Conservation (phyloP, 75 land plant genomes). For the Picea glauca region DNA sequence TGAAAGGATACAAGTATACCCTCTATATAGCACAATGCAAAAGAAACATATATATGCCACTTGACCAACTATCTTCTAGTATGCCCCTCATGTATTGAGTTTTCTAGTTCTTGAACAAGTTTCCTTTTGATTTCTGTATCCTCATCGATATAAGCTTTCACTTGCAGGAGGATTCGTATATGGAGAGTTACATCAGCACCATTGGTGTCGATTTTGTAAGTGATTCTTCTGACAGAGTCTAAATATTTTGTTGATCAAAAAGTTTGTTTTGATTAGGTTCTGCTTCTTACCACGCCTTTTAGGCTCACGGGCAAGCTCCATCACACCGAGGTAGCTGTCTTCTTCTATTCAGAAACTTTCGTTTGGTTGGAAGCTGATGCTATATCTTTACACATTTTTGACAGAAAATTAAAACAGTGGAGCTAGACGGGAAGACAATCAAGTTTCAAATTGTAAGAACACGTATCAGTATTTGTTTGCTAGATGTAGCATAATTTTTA, state of each 20-base stretch:
- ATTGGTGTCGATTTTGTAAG: constrained; percentile 88
- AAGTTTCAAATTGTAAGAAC: constrained; percentile 89
- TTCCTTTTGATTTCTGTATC: background rate
- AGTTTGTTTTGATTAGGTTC: background rate
- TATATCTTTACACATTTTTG: background rate
- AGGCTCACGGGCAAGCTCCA: background rate
- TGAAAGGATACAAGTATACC: too few species aligned
- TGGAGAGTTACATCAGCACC: constrained; percentile 88
- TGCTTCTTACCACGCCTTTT: background rate
- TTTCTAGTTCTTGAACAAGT: background rate
- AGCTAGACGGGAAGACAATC: constrained; percentile 89
- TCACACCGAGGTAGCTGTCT: background rate
- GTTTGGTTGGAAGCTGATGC: background rate
- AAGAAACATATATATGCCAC: background rate
- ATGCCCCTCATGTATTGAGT: background rate
- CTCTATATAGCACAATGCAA: background rate
- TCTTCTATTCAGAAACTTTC: background rate
- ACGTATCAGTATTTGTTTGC: background rate
- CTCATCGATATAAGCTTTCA: background rate
- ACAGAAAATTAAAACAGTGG: constrained; percentile 82
- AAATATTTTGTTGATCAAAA: background rate
- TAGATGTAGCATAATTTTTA: background rate
- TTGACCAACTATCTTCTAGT: background rate
- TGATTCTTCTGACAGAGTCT: background rate
- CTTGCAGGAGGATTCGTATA: constrained; percentile 79